Conservation (phyloP, 2,329 filamentous ascomycete genomes). For the Sodiomyces alkalinus region DNA sequence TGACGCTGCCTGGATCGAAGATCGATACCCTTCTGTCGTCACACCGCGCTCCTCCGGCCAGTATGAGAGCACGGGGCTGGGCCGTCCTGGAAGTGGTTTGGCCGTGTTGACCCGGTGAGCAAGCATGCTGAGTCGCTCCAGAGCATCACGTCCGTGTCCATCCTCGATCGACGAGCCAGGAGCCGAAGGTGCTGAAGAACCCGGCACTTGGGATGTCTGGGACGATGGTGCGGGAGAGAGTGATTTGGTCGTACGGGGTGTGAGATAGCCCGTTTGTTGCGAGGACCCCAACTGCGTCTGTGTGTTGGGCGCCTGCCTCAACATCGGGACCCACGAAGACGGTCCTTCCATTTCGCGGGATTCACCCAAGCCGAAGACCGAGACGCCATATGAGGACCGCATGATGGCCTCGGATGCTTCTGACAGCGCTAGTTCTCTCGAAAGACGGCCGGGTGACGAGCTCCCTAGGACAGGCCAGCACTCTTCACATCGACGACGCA, state of each 20-base stretch:
- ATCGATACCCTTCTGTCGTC: conserved; percentile 19
- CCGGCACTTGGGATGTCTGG: background rate
- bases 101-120: conserved; percentile 2
- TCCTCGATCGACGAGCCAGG: too few relatives aligned
- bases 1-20: conserved; percentile 20
- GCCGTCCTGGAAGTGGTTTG: conserved; percentile 1
- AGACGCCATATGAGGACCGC: conserved; percentile 5
- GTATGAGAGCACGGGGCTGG: conserved; percentile 16
- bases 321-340: conserved; percentile 1
- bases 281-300: background rate
- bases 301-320: background rate
- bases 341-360: background rate
- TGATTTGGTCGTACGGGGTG: conserved; percentile 3
- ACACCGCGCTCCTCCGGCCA: conserved; percentile 24
- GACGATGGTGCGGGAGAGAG: conserved; percentile 1
- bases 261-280: conserved; percentile 3
- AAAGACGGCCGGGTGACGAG: conserved; percentile 2
- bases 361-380: conserved; percentile 5
- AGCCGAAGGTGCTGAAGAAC: too few relatives aligned
- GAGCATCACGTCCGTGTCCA: too few relatives aligned
- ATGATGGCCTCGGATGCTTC: conserved; percentile 7
- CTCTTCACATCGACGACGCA: conserved; percentile 2
- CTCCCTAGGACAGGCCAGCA: conserved; percentile 2
- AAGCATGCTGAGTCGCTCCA: conserved; percentile 8
- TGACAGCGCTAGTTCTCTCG: conserved; percentile 5